phyloP scores from a whole-genome alignment of 2,329 filamentous ascomycete species.

The Triangularia verruculosa region DNA sequence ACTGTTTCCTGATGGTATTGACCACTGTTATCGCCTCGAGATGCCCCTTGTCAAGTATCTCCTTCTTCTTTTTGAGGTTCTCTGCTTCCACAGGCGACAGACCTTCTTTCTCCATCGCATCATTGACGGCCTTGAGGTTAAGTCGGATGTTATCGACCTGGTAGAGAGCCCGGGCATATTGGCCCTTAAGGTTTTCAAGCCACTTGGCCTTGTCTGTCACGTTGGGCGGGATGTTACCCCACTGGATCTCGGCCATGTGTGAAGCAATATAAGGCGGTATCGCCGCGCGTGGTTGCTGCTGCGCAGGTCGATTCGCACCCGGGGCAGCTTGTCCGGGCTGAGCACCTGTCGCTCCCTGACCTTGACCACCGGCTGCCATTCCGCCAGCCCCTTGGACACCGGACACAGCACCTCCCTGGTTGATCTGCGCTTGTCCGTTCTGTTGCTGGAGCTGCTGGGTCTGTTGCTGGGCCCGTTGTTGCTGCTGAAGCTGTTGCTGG shows the following conservation, averaged over 20 bases:
- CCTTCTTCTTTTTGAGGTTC: conserved; percentile 43
- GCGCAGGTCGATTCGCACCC: conserved; percentile 3
- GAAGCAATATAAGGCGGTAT: conserved; percentile 45
- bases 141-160: conserved; percentile 47
- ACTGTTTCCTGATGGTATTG: conserved; percentile 46
- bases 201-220: conserved; percentile 44
- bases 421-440: conserved; percentile 20
- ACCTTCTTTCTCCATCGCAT: conserved; percentile 42
- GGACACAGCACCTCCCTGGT: background rate
- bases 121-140: conserved; percentile 41
- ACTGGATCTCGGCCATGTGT: conserved; percentile 49
- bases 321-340: conserved; percentile 21
- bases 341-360: background rate
- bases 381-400: background rate
- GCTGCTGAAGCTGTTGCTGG: conserved; percentile 19
- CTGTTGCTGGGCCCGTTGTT: conserved; percentile 24
- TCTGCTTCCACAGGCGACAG: conserved; percentile 48
- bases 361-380: background rate
- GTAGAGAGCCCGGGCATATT: conserved; percentile 47
- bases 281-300: conserved; percentile 23
- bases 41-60: conserved; percentile 44
- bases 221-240: conserved; percentile 42
- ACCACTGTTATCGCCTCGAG: conserved; percentile 48
- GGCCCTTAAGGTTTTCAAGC: conserved; percentile 46
- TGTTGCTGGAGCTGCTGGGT: conserved; percentile 19